These are phyloP conservation scores for Lophiostoma macrostomum DNA, from an alignment of 495 filamentous ascomycete species.

Conservation along the genomic window DNA sequence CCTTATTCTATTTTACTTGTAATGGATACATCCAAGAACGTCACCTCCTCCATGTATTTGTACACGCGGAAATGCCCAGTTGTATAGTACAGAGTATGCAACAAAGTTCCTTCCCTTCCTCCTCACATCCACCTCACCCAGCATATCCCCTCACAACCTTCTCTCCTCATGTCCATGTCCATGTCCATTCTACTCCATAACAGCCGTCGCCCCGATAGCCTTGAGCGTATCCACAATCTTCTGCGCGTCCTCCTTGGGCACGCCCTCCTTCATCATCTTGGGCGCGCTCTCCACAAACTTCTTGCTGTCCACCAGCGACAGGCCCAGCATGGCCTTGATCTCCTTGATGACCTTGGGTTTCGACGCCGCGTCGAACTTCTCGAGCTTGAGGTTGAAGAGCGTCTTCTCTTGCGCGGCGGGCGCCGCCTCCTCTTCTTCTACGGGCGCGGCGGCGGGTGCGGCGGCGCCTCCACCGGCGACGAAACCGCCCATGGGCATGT, in stretches of 20 bases:
- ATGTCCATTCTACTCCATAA: conserved; percentile 67
- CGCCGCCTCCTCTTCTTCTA: conserved; percentile 78
- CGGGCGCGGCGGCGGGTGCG: conserved; percentile 63
- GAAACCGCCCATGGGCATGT: conserved; percentile 88
- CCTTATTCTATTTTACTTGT: conserved; percentile 5
- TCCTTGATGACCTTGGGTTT: conserved; percentile 99
- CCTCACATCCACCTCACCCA: background rate
- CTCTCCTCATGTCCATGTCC: background rate
- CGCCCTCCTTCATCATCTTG: conserved; percentile 96
- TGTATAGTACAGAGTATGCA: no score
- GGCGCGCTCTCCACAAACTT: conserved; percentile 98
- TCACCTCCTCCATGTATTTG: conserved; percentile 19
- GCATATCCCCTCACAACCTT: conserved; percentile 4
- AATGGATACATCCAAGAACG: conserved; percentile 22
- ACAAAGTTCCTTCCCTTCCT: background rate
- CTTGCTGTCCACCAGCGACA: conserved; percentile 98
- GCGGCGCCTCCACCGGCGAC: conserved; percentile 57
- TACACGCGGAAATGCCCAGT: conserved; percentile 14
- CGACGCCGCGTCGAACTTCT: conserved; percentile 76
- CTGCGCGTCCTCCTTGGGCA: conserved; percentile 97
- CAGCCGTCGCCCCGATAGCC: conserved; percentile 80
- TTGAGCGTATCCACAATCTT: conserved; percentile 96
- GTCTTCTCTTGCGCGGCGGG: conserved; percentile 90
- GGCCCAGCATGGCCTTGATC: conserved; percentile 89
- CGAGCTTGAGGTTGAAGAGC: conserved; percentile 90